Evolutionary conservation across 345 rosid species (phyloP).

Genomic region (Arabidopsis thaliana): DNA sequence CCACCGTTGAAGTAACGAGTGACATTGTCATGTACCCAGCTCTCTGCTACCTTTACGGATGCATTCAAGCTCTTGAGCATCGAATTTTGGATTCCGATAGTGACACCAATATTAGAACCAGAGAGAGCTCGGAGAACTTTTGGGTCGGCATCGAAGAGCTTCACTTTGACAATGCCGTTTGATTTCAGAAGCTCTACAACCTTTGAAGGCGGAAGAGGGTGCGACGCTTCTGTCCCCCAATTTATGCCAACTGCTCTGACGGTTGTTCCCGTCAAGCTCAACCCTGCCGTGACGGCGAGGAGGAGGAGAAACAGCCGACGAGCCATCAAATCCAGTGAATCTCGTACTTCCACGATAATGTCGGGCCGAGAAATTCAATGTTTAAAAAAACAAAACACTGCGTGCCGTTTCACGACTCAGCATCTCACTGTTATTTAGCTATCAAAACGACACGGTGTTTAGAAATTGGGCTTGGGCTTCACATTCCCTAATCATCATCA

Average conservation of each 20-base stretch:
- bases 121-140: slow-evolving; percentile 71
- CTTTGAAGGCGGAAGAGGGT: slow-evolving; percentile 75
- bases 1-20: slow-evolving; percentile 75
- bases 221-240: slow-evolving; percentile 86
- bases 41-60: slow-evolving; percentile 70
- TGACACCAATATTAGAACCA: slow-evolving; percentile 69
- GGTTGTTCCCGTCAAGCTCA: slow-evolving; percentile 12
- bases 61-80: slow-evolving; percentile 74
- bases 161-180: slow-evolving; percentile 73
- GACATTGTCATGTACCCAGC: slow-evolving; percentile 97
- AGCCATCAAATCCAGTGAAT: slow-evolving; percentile 32
- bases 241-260: slow-evolving; percentile 65
- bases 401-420: slow-evolving; percentile 24
- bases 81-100: slow-evolving; percentile 71
- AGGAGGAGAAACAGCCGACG: slow-evolving; percentile 38
- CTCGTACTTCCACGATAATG: slow-evolving; percentile 3
- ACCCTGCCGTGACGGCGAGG: slow-evolving; percentile 39
- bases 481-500: neutral
- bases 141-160: slow-evolving; percentile 85
- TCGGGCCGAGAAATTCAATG: slow-evolving; percentile 10
- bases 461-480: slow-evolving; percentile 20
- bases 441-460: slow-evolving; percentile 21
- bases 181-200: slow-evolving; percentile 88
- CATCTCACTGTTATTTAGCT: neutral
- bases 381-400: neutral